Evolutionary conservation across 148 eudicot species (phyloP), one percentile per base, ranked within the genome.

Genomic region (Chenopodium formosanum): DNA sequence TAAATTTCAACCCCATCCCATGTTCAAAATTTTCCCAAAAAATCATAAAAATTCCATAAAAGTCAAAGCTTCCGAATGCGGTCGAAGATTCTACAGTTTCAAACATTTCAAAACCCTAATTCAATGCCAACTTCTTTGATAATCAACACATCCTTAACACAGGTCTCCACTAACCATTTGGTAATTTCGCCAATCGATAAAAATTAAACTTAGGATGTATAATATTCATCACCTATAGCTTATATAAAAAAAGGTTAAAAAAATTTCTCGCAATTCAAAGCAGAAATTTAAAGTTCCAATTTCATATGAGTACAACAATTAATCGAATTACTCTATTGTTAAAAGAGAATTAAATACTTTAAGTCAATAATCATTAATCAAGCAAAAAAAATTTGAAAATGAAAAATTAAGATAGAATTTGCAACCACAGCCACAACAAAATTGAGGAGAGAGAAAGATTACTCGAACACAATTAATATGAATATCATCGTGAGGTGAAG

Each of bases 391-490:
- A n/a, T n/a, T 17, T 20, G 0, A 56, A 56, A 37, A 13, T 5
- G 23, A 2, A 17, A 12, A 27, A 3, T 9, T 40, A 72, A 53
- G 25, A 9, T 3, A n/a, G 3, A 16, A 56, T 9, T 58, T 29
- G 56, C 16, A 31, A 32, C 20, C 22, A 31, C 0, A 0, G 16
- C 16, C 0, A 48, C 32, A n/a, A 5, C 9, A 14, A 47, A 27
- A 52, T 0, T 9, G 7, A 78, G 14, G 31, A 52, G 76, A 31
- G 60, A 79, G 73, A 78, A 65, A 78, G 52, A 80, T 44, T 89
- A 94, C 98, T 90, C 87, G 84, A 73, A 94, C 84, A 82, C 94
- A 94, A 84, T 60, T 91, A 81, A 94, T 77, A 37, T 88, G 88
- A 77, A 94, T 74, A 62, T 84, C 87, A 82, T 90, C 96, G 10